Percentiles rank a stretch among this genome's conserved stretches.
These are phyloP conservation scores for Dicorynia guianensis DNA, from an alignment of 306 rosid genomes.

Conservation along the genomic window DNA sequence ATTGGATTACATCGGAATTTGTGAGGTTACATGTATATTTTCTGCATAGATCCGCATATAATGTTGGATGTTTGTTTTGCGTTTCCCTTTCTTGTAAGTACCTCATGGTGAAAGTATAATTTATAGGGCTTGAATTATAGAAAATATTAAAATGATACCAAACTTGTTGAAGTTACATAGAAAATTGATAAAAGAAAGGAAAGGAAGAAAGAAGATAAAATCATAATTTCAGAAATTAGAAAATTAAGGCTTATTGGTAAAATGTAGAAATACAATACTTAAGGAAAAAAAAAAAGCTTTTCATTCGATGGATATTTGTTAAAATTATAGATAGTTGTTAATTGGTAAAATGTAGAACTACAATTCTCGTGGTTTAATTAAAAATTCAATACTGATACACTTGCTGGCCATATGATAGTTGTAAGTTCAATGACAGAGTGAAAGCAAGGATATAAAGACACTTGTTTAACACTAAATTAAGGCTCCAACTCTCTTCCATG, in stretches of 20 bases:
- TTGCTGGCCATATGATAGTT: constrained; percentile 2
- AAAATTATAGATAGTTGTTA: too few species aligned
- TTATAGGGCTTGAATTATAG: too few species aligned
- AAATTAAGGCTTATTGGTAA: constrained; percentile 8
- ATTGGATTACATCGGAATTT: too few species aligned
- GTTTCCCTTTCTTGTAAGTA: too few species aligned
- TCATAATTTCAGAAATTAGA: not conserved
- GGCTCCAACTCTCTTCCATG: not conserved
- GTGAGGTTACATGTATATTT: too few species aligned
- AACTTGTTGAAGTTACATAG: constrained; percentile 25
- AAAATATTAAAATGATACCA: not conserved
- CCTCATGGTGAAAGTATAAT: too few species aligned
- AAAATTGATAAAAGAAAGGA: not conserved
- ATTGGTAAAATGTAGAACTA: not conserved
- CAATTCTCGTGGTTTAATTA: not conserved
- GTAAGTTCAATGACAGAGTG: constrained; percentile 16
- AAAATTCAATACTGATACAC: not conserved
- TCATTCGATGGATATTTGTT: too few species aligned
- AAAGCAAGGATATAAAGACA: not conserved
- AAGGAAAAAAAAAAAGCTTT: not conserved
- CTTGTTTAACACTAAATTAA: too few species aligned
- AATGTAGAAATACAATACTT: not conserved
- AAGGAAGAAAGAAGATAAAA: not conserved
- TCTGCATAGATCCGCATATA: too few species aligned
- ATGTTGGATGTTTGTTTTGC: too few species aligned